A percentile compares a stretch with the other conserved stretches of the same genome.
Conservation (phyloP, 2,329 filamentous ascomycete species). For the Cladorrhinum sp. region DNA sequence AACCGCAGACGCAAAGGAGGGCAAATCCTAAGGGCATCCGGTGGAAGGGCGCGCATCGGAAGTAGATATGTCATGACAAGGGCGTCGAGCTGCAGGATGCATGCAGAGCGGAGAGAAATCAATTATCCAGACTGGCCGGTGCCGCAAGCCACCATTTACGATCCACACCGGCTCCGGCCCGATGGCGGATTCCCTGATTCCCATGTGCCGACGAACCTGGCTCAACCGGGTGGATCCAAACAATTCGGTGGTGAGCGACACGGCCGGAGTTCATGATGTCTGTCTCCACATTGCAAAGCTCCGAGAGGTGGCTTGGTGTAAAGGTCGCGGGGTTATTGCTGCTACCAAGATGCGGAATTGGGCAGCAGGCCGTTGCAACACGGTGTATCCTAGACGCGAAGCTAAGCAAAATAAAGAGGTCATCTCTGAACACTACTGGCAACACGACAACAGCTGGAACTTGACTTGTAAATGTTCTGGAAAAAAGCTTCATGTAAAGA, state of each 20-base stretch:
- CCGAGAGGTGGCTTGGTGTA: neutral
- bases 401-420: neutral
- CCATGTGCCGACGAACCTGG: neutral
- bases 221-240: neutral
- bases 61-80: neutral
- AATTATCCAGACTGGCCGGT: neutral
- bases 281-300: neutral
- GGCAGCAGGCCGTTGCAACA: neutral
- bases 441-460: neutral
- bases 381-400: neutral
- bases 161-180: neutral
- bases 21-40: constrained; percentile 19
- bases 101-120: neutral
- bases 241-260: neutral
- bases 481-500: neutral
- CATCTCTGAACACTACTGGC: neutral
- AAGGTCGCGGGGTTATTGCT: neutral
- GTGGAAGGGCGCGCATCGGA: constrained; percentile 23
- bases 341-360: neutral
- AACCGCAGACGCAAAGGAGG: constrained; percentile 16
- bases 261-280: neutral
- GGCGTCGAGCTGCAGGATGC: neutral
- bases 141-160: neutral
- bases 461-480: constrained; percentile 1
- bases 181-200: constrained; percentile 4